These are phyloP conservation scores for Solanum habrochaites DNA, from an alignment of 257 asterid genomes.

Conservation along the genomic window DNA sequence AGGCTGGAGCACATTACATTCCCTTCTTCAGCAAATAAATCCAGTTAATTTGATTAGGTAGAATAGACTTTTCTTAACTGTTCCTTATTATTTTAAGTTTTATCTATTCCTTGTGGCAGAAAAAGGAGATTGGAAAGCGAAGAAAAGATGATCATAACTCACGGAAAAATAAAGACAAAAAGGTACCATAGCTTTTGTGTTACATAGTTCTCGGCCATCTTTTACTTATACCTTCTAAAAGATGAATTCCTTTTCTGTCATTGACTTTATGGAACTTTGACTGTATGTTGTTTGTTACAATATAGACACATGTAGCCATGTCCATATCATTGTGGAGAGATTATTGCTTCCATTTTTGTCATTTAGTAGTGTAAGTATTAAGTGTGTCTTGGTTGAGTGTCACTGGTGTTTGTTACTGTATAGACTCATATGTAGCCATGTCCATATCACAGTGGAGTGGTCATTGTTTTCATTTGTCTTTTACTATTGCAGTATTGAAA, in stretches of 20 bases:
- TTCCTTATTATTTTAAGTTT: background rate
- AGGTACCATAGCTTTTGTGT: constrained; percentile 35
- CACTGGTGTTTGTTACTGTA: background rate
- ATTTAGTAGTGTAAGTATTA: background rate
- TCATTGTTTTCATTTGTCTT: background rate
- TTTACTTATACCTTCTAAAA: background rate
- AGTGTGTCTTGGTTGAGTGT: background rate
- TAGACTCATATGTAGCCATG: background rate
- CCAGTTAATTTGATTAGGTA: background rate
- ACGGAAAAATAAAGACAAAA: constrained; percentile 67
- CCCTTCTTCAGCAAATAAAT: background rate
- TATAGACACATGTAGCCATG: background rate
- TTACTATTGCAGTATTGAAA: background rate
- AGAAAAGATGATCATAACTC: constrained; percentile 74
- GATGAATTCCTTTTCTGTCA: background rate
- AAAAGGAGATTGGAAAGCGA: constrained; percentile 83
- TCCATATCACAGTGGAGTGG: background rate
- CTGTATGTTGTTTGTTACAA: background rate
- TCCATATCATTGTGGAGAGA: background rate
- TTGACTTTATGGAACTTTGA: background rate
- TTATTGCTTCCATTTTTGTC: background rate
- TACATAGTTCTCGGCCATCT: background rate
- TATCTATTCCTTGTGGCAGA: constrained; percentile 33
- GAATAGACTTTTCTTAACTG: background rate
- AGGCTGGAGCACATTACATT: background rate